Evolutionary conservation across 345 rosid species (phyloP), one percentile per base, ranked within the genome.

Genomic region (Pistacia atlantica): DNA sequence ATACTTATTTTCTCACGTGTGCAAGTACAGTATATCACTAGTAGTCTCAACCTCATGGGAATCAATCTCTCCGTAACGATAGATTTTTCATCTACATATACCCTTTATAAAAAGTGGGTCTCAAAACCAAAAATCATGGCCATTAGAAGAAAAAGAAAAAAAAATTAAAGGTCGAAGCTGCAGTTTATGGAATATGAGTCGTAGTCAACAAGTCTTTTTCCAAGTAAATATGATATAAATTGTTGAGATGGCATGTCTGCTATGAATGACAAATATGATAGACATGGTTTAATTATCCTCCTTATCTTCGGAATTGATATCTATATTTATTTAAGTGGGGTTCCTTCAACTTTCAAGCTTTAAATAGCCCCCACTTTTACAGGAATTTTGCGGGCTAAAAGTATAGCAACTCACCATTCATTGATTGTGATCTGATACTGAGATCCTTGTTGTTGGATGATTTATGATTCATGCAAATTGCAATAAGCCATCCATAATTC

Each of bases 331-430:
- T 67, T 4, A 7, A 4, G 20, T 56, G 70, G 80, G 64, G 11
- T 54, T 54, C 5, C 37, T 22, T 42, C 14, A 25, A 51, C 11
- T 2, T 8, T 11, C 2, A 63, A 49, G 83, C 54, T 64, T 71
- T 71, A 22, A 71, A 59, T 59, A 67, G 5, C 61, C 14, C 52
- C 76, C 74, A 17, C 42, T 11, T 35, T 18, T 46, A 1, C 3
- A 38, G 65, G 51, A 42, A 20, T 42, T 33, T 38, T 71, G 83
- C 58, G 20, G 13, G 69, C 73, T 75, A 71, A 65, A 65, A 72
- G 18, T 37, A 35, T 0, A 65, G 62, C 83, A 80, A 63, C 61
- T 28, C 11, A 12, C 14, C 46, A 28, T 61, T 31, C 33, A 31
- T 31, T 31, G 33, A 31, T 31, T 31, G 33, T 31, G 2, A 31